phyloP scores from a whole-genome alignment of 768 basidiomycete species.

The Pisolithus tinctorius region DNA sequence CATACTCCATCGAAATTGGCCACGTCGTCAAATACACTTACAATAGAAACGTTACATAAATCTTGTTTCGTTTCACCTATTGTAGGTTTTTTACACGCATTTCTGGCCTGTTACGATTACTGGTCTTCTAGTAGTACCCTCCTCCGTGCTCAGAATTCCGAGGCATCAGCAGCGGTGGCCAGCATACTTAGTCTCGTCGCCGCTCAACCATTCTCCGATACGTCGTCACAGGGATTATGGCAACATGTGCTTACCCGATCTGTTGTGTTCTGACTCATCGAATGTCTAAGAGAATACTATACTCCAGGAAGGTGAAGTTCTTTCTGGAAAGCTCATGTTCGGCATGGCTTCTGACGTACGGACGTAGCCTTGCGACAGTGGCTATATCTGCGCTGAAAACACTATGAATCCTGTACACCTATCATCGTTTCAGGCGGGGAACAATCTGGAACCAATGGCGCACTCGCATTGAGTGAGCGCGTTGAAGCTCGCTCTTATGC shows the following conservation, averaged over 20 bases:
- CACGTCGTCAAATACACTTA: conserved; percentile 10
- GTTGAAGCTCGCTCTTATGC: conserved; percentile 35
- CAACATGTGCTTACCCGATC: conserved; percentile 12
- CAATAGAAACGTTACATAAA: conserved; percentile 40
- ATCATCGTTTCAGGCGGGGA: conserved; percentile 8
- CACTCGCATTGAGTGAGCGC: conserved; percentile 9
- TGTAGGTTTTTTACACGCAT: conserved; percentile 31
- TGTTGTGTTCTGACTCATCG: conserved; percentile 15
- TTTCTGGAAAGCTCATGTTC: not conserved
- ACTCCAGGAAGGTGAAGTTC: conserved; percentile 12
- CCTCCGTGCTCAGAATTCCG: conserved; percentile 17
- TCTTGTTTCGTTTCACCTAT: conserved; percentile 37
- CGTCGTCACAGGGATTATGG: conserved; percentile 13
- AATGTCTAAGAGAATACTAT: conserved; percentile 14
- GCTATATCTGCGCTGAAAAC: conserved; percentile 8
- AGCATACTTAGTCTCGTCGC: conserved; percentile 5
- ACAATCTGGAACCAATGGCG: not conserved
- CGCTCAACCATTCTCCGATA: conserved; percentile 14
- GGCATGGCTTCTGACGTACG: not conserved
- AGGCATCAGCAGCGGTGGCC: conserved; percentile 11
- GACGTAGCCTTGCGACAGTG: conserved; percentile 9
- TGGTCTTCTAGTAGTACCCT: conserved; percentile 17
- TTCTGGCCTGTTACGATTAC: too few species aligned
- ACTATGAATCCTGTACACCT: conserved; percentile 10
- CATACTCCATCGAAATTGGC: conserved; percentile 5